A percentile compares a stretch with the other conserved stretches of the same genome.
These are phyloP conservation scores for Cutaneotrichosporon dermatis DNA, from an alignment of 1,284 basidiomycete genomes.

Conservation along the genomic window DNA sequence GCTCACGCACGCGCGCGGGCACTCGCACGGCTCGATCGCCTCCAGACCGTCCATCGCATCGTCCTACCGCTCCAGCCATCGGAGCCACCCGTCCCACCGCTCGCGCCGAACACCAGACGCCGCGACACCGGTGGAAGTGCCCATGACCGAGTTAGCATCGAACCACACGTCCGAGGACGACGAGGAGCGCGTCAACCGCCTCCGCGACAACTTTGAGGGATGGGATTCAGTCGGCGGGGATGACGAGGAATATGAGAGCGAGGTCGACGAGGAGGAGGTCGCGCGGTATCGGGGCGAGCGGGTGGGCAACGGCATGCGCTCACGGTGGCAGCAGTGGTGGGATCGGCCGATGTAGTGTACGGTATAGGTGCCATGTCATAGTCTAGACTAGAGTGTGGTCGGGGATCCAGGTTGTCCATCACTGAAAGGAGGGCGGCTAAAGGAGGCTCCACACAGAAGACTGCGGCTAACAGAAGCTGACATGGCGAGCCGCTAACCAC, in stretches of 20 bases:
- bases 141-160: background rate
- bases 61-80: background rate
- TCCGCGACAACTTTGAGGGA: slow-evolving; percentile 42
- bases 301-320: background rate
- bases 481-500: too few species aligned
- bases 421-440: too few species aligned
- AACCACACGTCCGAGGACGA: slow-evolving; percentile 10
- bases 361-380: too few species aligned
- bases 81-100: background rate
- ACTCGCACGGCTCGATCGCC: background rate
- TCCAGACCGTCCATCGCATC: background rate
- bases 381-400: too few species aligned
- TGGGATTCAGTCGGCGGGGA: slow-evolving; percentile 24
- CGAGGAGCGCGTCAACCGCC: slow-evolving; percentile 30
- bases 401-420: too few species aligned
- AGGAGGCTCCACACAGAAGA: too few species aligned
- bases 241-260: slow-evolving; percentile 9
- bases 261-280: slow-evolving; percentile 15
- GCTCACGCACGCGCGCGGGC: background rate
- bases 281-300: slow-evolving; percentile 7
- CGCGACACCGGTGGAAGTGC: background rate
- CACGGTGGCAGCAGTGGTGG: slow-evolving; percentile 15
- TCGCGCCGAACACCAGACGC: background rate
- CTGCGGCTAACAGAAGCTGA: too few species aligned
- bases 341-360: slow-evolving; percentile 11